Evolutionary conservation across 257 asterid genomes (phyloP), one percentile per base, ranked within the genome.

Genomic region (Solanum ossicruentum): DNA sequence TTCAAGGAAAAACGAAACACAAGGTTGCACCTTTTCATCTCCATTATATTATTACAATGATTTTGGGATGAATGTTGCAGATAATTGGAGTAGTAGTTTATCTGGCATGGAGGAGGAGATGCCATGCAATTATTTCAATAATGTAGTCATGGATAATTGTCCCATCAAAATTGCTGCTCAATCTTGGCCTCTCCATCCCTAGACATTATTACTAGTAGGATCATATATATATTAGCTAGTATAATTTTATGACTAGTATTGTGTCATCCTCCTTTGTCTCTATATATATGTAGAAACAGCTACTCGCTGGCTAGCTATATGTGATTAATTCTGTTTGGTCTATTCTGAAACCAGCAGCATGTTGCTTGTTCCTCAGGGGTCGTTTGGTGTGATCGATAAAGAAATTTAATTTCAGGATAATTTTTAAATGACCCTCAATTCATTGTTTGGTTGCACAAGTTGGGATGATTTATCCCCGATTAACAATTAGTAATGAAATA

Each of bases 181-280:
- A 85, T 88, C 90, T 87, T 86, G 89, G 85, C 88, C 86, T 60
- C 23, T 88, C 71, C 72, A 86, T 86, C 85, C 58, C 80, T 36
- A 36, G 41, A 4, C 41, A 36, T 36, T 36, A 36, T 36, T 36
- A 36, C 6, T 88, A 83, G 60, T 75, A 21, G 13, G 49, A 67
- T 36, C 6, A 66, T 32, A 23, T 41, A 66, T 41, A 20, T n/a
- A 28, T 11, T 32, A 23, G 18, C 18, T 23, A 60, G 54, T 71
- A 72, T 32, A 32, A 72, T 15, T 13, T 75, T 49, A 77, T 49
- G 21, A 47, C 43, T 49, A 47, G 13, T 75, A 15, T 77, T 9
- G 21, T 51, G 47, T 77, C 82, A 77, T 75, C 82, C 47, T 45
- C 6, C 58, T 3, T 7, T 10, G 13, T 10, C 32, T 3, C 66